A percentile compares a stretch with the other conserved stretches of the same genome.
Evolutionary conservation across 2,329 filamentous ascomycete genomes (phyloP).

Genomic region (Massarina eburnea): DNA sequence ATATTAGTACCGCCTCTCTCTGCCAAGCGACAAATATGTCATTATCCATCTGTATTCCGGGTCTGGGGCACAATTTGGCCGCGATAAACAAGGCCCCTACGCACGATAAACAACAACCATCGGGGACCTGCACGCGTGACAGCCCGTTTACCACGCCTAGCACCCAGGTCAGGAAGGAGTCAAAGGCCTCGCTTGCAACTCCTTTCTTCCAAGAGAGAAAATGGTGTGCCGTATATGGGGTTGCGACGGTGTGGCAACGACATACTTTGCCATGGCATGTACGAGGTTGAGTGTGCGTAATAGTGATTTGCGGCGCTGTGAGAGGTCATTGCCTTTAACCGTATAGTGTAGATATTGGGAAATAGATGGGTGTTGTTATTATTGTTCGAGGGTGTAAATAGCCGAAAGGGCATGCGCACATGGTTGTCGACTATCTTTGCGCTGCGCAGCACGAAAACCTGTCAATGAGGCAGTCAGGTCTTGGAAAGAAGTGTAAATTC

Average conservation of each 20-base stretch:
- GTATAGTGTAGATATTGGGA: conserved; percentile 27
- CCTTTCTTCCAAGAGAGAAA: conserved; percentile 15
- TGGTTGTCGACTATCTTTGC: conserved; percentile 9
- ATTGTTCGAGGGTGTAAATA: conserved; percentile 22
- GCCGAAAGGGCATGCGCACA: conserved; percentile 19
- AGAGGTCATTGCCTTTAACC: conserved; percentile 33
- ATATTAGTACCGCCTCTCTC: conserved; percentile 21
- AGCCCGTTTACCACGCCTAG: no score
- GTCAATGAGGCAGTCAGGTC: conserved; percentile 7
- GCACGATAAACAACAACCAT: conserved; percentile 27
- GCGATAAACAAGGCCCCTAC: conserved; percentile 27
- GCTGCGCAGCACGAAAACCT: not conserved
- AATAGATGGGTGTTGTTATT: conserved; percentile 23
- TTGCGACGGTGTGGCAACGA: conserved; percentile 15
- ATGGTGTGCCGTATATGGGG: conserved; percentile 6
- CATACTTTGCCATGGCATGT: conserved; percentile 22
- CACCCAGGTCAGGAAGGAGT: conserved; percentile 21
- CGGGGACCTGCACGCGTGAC: conserved; percentile 28
- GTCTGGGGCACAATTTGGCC: conserved; percentile 20
- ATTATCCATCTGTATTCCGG: conserved; percentile 24
- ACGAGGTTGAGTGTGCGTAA: conserved; percentile 10
- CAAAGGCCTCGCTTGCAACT: conserved; percentile 10
- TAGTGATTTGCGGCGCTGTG: conserved; percentile 12
- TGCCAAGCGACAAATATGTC: conserved; percentile 29
- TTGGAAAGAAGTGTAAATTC: conserved; percentile 1